Evolutionary conservation across 306 rosid species (phyloP).

Genomic region (Purshia tridentata): DNA sequence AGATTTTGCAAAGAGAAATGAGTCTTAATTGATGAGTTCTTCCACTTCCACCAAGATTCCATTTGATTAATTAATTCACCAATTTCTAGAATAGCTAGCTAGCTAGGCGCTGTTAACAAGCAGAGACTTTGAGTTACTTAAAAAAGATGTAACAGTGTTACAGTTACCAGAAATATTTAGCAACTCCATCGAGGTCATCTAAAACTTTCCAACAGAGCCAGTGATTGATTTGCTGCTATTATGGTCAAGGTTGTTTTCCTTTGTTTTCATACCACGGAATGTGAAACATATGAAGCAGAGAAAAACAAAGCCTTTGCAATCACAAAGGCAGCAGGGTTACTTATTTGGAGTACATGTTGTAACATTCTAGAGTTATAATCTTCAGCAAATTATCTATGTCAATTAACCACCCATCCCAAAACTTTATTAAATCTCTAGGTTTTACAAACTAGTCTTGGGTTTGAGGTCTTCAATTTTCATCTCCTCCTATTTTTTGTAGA

Average conservation of each 20-base stretch:
- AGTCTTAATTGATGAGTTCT: background rate
- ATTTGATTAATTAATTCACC: background rate
- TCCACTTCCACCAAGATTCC: background rate
- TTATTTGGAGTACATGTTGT: background rate
- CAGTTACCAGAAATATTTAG: background rate
- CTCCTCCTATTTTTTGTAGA: too few species aligned
- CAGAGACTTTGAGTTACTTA: background rate
- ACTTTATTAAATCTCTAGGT: too few species aligned
- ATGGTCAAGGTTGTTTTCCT: background rate
- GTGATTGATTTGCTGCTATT: background rate
- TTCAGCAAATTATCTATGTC: too few species aligned
- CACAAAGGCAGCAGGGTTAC: background rate
- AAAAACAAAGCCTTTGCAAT: background rate
- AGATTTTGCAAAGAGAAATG: background rate
- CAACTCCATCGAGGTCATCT: background rate
- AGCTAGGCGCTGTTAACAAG: background rate
- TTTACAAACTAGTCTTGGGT: too few species aligned
- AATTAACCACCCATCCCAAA: too few species aligned
- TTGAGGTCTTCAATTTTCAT: too few species aligned
- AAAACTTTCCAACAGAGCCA: background rate
- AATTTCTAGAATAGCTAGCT: background rate
- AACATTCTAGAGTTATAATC: background rate
- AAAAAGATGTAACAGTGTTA: background rate
- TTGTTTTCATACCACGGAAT: constrained; percentile 5
- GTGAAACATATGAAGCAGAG: constrained; percentile 4